Conservation (phyloP, 192 early-diverging fungal species). For the Backusella circina region DNA sequence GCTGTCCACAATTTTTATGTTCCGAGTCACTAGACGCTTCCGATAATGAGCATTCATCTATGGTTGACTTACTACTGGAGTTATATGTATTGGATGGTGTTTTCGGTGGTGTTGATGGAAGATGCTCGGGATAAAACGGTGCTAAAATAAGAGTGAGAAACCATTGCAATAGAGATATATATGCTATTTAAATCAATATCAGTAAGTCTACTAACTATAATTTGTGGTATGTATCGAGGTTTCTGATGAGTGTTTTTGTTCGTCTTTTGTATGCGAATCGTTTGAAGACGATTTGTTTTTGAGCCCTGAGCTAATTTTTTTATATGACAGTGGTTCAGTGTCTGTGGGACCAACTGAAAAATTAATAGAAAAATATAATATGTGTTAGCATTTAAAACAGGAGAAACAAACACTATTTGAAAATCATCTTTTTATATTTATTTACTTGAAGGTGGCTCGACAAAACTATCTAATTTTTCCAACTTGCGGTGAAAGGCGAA, state of each 20-base stretch:
- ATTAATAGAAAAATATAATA: not conserved
- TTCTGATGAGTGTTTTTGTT: not conserved
- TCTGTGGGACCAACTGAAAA: constrained; percentile 4
- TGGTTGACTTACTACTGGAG: not conserved
- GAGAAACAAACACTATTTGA: not conserved
- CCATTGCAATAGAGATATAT: not conserved
- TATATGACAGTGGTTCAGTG: not conserved
- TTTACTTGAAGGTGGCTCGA: not conserved
- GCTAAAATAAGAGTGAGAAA: not conserved
- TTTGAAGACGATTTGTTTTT: not conserved
- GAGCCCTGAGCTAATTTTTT: not conserved
- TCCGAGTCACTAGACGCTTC: not conserved
- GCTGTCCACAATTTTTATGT: not conserved
- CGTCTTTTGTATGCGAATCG: not conserved
- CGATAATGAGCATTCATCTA: not conserved
- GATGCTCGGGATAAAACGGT: not conserved
- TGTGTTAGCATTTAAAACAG: not conserved
- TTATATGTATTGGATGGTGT: not conserved
- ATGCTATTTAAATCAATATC: not conserved
- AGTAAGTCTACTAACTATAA: not conserved
- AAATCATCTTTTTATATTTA: not conserved
- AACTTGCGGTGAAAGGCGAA: not conserved
- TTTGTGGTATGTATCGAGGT: not conserved
- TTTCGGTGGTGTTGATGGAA: not conserved
- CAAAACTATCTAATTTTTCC: not conserved